Base-by-base conservation (phyloP, 768 basidiomycete species). In the Lentinula boryana region DNA sequence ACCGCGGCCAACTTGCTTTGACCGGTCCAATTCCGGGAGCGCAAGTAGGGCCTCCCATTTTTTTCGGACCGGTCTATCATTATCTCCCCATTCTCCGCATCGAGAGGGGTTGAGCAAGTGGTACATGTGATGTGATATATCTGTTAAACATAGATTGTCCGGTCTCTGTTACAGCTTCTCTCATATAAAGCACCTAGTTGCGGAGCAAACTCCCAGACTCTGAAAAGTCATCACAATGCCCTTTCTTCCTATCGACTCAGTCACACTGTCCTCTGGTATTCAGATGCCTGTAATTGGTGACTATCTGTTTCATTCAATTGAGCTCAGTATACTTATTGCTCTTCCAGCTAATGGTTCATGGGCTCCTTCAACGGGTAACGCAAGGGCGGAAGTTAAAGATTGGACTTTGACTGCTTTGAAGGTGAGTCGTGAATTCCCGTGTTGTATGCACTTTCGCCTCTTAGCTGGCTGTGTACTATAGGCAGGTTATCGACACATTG, bases 341-440 rank as follows among this genome's bases (percentile, higher is more conserved):
- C 44, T 40, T 27, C 6, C 33, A 58, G 79, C 75, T 12, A 70
- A 72, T 43, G 80, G 81, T 10, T 68, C 75, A 12, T 82, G 72
- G 70, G 72, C 72, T 16, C 77, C 76, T 8, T 18, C 65, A 1
- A 72, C 70, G 33, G 58, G 70, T 3, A 74, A 76, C 59, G 69
- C 70, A n/a, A 72, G 71, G 35, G 73, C 62, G 6, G 67, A 65
- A 16, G 75, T 71, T 1, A 69, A 74, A 61, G 65, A 63, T 16
- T 82, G 79, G 78, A 70, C 80, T 58, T 46, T 74, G 12, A 69
- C 70, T 21, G 80, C 78, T 18, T 55, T 80, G 16, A 67, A 78
- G 66, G 79, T 75, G 18, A 36, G 32, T 21, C 5, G 23, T 40
- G 44, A 4, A 23, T 23, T 15, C 21, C n/a, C n/a, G 13, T 1